Percentiles rank a stretch among this genome's conserved stretches.
Conservation (phyloP, 1,284 basidiomycete species). For the Cutaneotrichosporon dermatis region DNA sequence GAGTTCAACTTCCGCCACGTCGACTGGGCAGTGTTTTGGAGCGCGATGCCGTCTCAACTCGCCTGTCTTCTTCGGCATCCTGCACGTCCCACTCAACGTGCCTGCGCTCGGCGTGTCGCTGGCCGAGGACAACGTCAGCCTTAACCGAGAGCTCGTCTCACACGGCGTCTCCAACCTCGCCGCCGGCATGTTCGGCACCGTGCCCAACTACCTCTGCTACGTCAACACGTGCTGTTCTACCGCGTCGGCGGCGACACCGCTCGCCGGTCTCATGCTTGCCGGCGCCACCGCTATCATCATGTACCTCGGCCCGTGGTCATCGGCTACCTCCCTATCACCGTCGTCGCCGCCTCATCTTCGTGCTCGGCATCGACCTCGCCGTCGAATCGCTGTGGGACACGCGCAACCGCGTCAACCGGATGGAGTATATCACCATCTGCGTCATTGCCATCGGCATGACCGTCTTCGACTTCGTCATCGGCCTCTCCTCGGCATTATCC, state of each 20-base stretch:
- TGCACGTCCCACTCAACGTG: constrained; percentile 91
- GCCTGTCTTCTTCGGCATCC: constrained; percentile 56
- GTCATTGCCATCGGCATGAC: constrained; percentile 81
- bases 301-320: constrained; percentile 68
- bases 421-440: constrained; percentile 55
- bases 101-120: constrained; percentile 93
- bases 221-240: constrained; percentile 93
- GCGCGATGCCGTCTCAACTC: constrained; percentile 60
- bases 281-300: constrained; percentile 68
- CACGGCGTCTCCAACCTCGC: constrained; percentile 89
- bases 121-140: constrained; percentile 80
- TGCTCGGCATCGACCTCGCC: constrained; percentile 87
- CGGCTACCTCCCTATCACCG: constrained; percentile 80
- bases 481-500: constrained; percentile 88
- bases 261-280: constrained; percentile 83
- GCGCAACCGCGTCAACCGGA: constrained; percentile 74
- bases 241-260: constrained; percentile 82
- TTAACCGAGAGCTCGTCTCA: constrained; percentile 85
- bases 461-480: constrained; percentile 86
- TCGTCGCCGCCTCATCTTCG: constrained; percentile 91
- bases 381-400: constrained; percentile 98
- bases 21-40: constrained; percentile 63
- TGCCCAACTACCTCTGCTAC: constrained; percentile 56
- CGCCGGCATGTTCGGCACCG: constrained; percentile 74
- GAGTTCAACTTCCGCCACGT: constrained; percentile 65